phyloP scores from a whole-genome alignment of 306 rosid genomes.

The Cicer chorassanicum region DNA sequence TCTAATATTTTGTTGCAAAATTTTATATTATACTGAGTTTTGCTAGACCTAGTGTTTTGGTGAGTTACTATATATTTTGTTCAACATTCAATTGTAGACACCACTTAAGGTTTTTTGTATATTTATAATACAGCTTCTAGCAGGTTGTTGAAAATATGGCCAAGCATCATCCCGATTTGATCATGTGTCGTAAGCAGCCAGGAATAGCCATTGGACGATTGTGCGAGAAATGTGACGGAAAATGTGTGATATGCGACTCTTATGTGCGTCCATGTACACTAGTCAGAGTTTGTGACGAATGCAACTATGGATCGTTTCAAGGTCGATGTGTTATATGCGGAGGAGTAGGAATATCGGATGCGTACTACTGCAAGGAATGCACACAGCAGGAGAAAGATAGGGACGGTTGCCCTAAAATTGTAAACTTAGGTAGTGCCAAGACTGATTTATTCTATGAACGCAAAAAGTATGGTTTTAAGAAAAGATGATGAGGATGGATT shows the following conservation, averaged over 20 bases:
- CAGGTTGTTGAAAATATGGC: conserved; percentile 61
- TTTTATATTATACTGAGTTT: neutral
- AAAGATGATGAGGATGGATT: conserved; percentile 54
- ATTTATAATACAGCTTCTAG: conserved; percentile 22
- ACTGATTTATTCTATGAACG: conserved; percentile 84
- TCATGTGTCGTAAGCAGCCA: conserved; percentile 85
- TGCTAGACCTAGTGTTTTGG: neutral
- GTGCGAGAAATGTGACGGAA: conserved; percentile 88
- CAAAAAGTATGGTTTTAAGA: conserved; percentile 93
- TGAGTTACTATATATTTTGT: conserved; percentile 9
- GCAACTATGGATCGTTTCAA: conserved; percentile 85
- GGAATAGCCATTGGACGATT: conserved; percentile 86
- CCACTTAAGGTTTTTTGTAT: neutral
- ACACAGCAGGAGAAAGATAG: conserved; percentile 97
- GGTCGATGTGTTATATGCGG: conserved; percentile 90
- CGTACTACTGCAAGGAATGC: conserved; percentile 95
- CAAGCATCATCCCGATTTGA: conserved; percentile 91
- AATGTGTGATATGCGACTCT: conserved; percentile 83
- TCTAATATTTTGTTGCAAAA: neutral
- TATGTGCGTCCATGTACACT: conserved; percentile 90
- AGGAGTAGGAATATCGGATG: conserved; percentile 90
- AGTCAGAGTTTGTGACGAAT: conserved; percentile 81
- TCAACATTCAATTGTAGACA: conserved; percentile 1
- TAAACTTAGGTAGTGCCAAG: conserved; percentile 85
- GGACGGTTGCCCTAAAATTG: conserved; percentile 93